Evolutionary conservation across 108 stramenopile genomes (phyloP).

Genomic region (Seminavis robusta): DNA sequence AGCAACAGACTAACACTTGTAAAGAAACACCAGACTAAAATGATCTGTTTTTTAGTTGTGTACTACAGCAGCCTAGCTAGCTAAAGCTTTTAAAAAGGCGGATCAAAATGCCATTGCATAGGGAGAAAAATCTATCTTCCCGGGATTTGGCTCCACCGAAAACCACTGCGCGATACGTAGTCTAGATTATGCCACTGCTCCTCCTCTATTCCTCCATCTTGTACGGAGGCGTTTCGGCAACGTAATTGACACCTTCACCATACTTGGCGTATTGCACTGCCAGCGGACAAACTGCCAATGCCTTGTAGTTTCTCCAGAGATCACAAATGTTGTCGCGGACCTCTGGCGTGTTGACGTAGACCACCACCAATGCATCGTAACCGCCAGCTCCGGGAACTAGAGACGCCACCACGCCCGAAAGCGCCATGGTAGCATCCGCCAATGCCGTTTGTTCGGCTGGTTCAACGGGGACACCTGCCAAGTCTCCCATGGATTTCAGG

Average conservation of each 20-base stretch:
- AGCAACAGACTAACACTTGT: too few relatives aligned
- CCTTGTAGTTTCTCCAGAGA: constrained; percentile 49
- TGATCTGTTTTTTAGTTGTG: too few relatives aligned
- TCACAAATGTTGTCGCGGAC: constrained; percentile 58
- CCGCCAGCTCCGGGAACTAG: constrained; percentile 96
- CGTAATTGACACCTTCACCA: constrained; percentile 24
- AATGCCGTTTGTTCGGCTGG: constrained; percentile 81
- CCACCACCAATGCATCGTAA: constrained; percentile 89
- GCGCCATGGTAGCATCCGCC: constrained; percentile 77
- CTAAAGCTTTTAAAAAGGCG: too few relatives aligned
- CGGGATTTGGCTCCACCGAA: too few relatives aligned
- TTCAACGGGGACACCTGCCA: constrained; percentile 90
- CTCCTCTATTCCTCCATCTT: too few relatives aligned
- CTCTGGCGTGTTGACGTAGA: constrained; percentile 60
- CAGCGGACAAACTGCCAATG: constrained; percentile 60
- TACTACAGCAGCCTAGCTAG: too few relatives aligned
- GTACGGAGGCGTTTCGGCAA: too few relatives aligned
- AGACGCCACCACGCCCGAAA: constrained; percentile 88
- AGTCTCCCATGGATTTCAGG: constrained; percentile 76
- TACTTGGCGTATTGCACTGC: constrained; percentile 48
- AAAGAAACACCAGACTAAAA: too few relatives aligned
- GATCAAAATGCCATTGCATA: too few relatives aligned
- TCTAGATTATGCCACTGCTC: too few relatives aligned
- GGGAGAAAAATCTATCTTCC: too few relatives aligned
- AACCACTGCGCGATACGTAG: too few relatives aligned